Base-by-base conservation (phyloP, 257 asterid species). In the Solanum appendiculatum region DNA sequence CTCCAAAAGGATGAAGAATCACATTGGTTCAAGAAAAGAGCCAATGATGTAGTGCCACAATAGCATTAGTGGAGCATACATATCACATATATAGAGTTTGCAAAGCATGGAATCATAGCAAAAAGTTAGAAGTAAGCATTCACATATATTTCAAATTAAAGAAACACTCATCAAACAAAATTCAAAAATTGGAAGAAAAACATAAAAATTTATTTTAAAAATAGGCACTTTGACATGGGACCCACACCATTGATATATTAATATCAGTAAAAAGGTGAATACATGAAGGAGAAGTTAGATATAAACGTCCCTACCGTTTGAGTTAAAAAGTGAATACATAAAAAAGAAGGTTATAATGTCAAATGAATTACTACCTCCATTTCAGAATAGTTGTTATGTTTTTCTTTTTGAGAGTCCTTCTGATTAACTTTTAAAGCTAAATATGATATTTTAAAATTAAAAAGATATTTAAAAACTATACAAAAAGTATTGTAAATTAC, bases 401-500 rank as follows among this genome's bases (percentile, higher is more conserved):
- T 54, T 54, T 0, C 9, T 6, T 20, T 54, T 7, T 1, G 11
- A 54, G 11, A 54, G 2, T n/a, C n/a, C n/a, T n/a, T n/a, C n/a
- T n/a, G n/a, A n/a, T n/a, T n/a, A n/a, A n/a, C n/a, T n/a, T n/a
- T n/a, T n/a, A n/a, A n/a, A n/a, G n/a, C n/a, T n/a, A n/a, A n/a
- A n/a, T n/a, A n/a, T n/a, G n/a, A n/a, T n/a, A n/a, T n/a, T n/a
- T n/a, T n/a, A n/a, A n/a, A n/a, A n/a, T n/a, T n/a, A n/a, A n/a
- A n/a, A n/a, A n/a, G n/a, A 40, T 9, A 40, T 40, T 9, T 1
- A 4, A 58, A 9, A 60, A 9, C 1, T n/a, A 23, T 23, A 58
- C 21, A 1, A 58, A 58, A 58, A 4, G 0, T 58, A 58, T 0
- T 2, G 0, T 58, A 58, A 58, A 23, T 58, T 58, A 0, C 6